Evolutionary conservation across 495 filamentous ascomycete genomes (phyloP), one percentile per base, ranked within the genome.

Genomic region (Chaetomidium leptoderma): DNA sequence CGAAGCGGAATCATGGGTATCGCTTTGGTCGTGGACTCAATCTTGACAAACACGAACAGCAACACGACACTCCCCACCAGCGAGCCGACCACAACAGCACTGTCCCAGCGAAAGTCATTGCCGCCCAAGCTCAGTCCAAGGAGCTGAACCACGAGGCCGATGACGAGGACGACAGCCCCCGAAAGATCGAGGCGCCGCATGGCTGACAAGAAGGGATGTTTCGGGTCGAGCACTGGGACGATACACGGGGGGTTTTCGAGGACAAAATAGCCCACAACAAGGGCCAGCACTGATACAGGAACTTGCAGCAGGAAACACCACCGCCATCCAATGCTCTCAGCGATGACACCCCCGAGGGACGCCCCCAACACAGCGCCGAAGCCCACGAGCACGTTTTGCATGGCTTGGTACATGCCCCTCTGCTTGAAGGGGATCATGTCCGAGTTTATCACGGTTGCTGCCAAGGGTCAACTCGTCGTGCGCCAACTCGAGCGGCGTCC

Each of bases 361-460:
- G 77, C 77, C 19, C 78, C 78, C 35, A 73, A 66, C 13, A 79
- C 72, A 1, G 74, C 69, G 6, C 78, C 78, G 40, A 85, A 83
- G 0, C 83, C 83, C 53, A 81, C 75, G 1, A 84, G 71, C 10
- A 76, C 80, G 55, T 87, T 87, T 63, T 86, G 83, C 44, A 81
- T 73, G 0, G 81, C 83, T 51, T 87, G 83, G 58, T 85, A 86
- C 79, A 85, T 85, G 0, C 83, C 83, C 8, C 83, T 71, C 17
- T 75, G 74, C 33, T 74, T 72, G 67, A 86, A 83, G 0, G 84
- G 83, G 43, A 87, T 84, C 60, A 87, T 77, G 68, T 86, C 84
- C 0, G 82, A 84, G 63, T 86, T 86, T 57, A 87, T 78, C 39
- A 86, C 83, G 0, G 84, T 86, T 2, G 83, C 83, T 82, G 48